Evolutionary conservation across 2,329 filamentous ascomycete species (phyloP), one percentile per base, ranked within the genome.

Genomic region (Fragosphaeria purpurea): DNA sequence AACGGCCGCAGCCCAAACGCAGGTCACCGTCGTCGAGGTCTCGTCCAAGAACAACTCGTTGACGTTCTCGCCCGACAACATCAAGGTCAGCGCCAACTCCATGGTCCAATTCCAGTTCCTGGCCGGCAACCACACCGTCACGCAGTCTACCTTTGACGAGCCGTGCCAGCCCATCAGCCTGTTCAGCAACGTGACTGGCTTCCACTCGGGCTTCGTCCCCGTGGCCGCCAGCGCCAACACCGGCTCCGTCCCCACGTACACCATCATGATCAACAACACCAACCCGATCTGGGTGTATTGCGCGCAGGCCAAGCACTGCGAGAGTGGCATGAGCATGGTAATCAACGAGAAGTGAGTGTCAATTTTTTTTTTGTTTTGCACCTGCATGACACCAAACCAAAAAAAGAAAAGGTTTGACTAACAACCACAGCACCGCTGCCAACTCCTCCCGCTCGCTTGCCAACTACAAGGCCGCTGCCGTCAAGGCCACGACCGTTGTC

Each of bases 201-300:
- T 90, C 69, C 84, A 75, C 70, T 82, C 79, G 2, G 83, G 83
- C 53, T 86, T 79, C 70, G 76, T 80, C 70, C 78, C 80, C 55
- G 82, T 80, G 41, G 72, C 73, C 4, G 76, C 79, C 52, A 71
- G 70, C 55, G 61, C 67, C 30, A 60, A 65, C 54, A 70, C 65
- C 59, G 72, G 71, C 58, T 67, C 71, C 63, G 74, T 81, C 53
- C 79, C 85, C 33, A 82, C 82, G 49, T 93, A 82, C 68, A 88
- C 83, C 52, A 71, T 91, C 60, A 75, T 74, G 64, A 70, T 93
- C 65, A 83, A 82, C 61, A 73, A 80, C 65, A 78, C 75, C 43
- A 83, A 75, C 50, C 86, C 87, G 34, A 72, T 90, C 57, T 93
- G 87, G 86, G 70, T 86, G 57, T 91, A 85, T 74, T 91, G 86